phyloP scores from a whole-genome alignment of 768 basidiomycete species.

The Serpula lacrymans region DNA sequence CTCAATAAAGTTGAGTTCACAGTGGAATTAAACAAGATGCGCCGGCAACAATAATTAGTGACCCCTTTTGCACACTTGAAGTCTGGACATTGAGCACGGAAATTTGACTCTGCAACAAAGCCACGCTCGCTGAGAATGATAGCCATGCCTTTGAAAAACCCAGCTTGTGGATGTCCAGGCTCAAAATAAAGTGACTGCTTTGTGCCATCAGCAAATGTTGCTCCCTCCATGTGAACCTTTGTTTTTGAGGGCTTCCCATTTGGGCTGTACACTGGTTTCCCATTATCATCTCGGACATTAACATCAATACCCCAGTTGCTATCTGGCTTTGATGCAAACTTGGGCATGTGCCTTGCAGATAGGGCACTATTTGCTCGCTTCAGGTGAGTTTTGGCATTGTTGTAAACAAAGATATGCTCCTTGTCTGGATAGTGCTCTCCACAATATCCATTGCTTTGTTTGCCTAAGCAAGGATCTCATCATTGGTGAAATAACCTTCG shows the following conservation, averaged over 20 bases:
- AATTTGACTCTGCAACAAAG: constrained; percentile 7
- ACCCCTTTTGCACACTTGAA: constrained; percentile 20
- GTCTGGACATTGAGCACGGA: constrained; percentile 18
- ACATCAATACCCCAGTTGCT: constrained; percentile 9
- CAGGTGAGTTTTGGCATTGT: constrained; percentile 21
- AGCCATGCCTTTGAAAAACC: constrained; percentile 29
- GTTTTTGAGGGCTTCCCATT: constrained; percentile 13
- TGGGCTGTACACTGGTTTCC: constrained; percentile 8
- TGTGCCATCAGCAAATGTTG: constrained; percentile 6
- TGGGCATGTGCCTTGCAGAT: constrained; percentile 16
- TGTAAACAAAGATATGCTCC: constrained; percentile 23
- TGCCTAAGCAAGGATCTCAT: constrained; percentile 22
- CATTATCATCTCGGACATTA: constrained; percentile 11
- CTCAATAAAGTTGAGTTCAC: constrained; percentile 38
- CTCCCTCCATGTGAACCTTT: constrained; percentile 12
- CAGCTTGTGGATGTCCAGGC: constrained; percentile 12
- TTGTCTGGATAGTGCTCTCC: constrained; percentile 25
- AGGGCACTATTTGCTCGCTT: constrained; percentile 18
- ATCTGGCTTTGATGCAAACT: constrained; percentile 7
- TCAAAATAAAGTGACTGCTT: constrained; percentile 21
- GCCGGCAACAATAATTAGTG: constrained; percentile 23
- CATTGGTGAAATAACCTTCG: constrained; percentile 22
- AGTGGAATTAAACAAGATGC: constrained; percentile 38
- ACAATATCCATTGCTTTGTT: constrained; percentile 20
- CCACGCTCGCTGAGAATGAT: constrained; percentile 21